Evolutionary conservation across 345 rosid species (phyloP), one percentile per base, ranked within the genome.

Genomic region (Populus deltoides): DNA sequence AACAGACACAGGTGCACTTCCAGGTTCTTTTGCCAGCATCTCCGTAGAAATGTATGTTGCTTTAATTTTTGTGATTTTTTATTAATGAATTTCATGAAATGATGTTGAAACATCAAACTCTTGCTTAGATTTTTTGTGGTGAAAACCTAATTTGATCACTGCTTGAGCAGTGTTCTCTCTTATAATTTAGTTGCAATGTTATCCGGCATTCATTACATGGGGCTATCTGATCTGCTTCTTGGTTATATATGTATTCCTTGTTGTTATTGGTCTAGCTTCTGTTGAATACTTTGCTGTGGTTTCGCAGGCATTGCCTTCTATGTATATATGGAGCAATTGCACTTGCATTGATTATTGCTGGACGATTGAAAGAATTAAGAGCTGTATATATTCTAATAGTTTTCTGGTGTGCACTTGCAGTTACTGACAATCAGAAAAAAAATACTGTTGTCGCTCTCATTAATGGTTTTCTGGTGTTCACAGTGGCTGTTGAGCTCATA

Each of bases 401-500:
- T n/a, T n/a, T n/a, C n/a, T n/a, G n/a, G n/a, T n/a, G n/a, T n/a
- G n/a, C 45, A 53, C 74, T 68, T 75, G 70, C 25, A n/a, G 59
- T 72, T 66, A 47, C 73, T 15, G 51, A 15, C 51, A 47, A 12
- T 12, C 51, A 47, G 51, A 15, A 47, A 47, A 39, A 38, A 39
- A 47, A 47, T 1, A 9, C 69, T 43, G 18, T 31, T 77, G 7
- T 1, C 66, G 11, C 66, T 80, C 66, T 76, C 74, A 71, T 12
- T 72, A 36, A 53, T 68, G 20, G 24, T 67, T 73, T 62, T 79
- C 31, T 70, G 80, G 70, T 80, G 76, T 68, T 81, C 45, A 82
- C 92, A 93, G 99, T 96, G 99, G 99, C 81, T 96, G 75, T 75
- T 92, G 88, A 88, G 84, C 68, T 86, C 99, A 38, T 90, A 92